These are phyloP conservation scores for Lepraria neglecta DNA, from an alignment of 495 filamentous ascomycete genomes.

Conservation along the genomic window DNA sequence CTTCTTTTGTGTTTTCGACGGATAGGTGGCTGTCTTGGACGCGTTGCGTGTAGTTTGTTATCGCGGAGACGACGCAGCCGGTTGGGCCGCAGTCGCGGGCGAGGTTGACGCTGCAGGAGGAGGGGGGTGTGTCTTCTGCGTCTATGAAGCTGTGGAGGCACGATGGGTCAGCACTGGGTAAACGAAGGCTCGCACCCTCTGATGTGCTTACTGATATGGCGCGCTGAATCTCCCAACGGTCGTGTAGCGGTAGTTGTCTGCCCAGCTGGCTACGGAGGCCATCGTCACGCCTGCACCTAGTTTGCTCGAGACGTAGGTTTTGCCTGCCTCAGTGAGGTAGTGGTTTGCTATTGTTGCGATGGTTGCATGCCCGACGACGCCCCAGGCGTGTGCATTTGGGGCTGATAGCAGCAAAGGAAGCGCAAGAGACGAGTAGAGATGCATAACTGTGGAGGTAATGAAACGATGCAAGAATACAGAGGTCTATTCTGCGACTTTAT, in stretches of 20 bases:
- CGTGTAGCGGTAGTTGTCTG: slow-evolving; percentile 52
- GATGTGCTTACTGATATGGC: slow-evolving; percentile 38
- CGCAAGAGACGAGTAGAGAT: slow-evolving; percentile 1
- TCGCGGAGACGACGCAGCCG: slow-evolving; percentile 56
- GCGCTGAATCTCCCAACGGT: slow-evolving; percentile 47
- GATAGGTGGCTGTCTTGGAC: slow-evolving; percentile 30
- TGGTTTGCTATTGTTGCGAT: slow-evolving; percentile 53
- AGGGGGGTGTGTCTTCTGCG: slow-evolving; percentile 55
- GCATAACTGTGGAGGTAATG: slow-evolving; percentile 1
- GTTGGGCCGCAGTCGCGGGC: slow-evolving; percentile 50
- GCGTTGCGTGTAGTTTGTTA: slow-evolving; percentile 51
- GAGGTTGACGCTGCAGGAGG: slow-evolving; percentile 49
- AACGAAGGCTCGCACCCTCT: too few species aligned
- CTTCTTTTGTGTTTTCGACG: slow-evolving; percentile 28
- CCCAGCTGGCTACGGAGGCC: slow-evolving; percentile 56
- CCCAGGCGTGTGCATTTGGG: slow-evolving; percentile 41
- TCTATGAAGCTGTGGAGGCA: slow-evolving; percentile 46
- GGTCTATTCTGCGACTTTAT: not conserved
- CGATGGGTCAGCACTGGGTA: not conserved
- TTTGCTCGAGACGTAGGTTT: slow-evolving; percentile 43
- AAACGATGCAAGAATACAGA: not conserved
- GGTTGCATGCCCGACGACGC: slow-evolving; percentile 54
- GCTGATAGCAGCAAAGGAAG: slow-evolving; percentile 20
- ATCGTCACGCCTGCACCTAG: slow-evolving; percentile 47
- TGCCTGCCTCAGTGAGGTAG: slow-evolving; percentile 42